Evolutionary conservation across 805 yeast species (phyloP).

Genomic region (Candida vartiovaarae): DNA sequence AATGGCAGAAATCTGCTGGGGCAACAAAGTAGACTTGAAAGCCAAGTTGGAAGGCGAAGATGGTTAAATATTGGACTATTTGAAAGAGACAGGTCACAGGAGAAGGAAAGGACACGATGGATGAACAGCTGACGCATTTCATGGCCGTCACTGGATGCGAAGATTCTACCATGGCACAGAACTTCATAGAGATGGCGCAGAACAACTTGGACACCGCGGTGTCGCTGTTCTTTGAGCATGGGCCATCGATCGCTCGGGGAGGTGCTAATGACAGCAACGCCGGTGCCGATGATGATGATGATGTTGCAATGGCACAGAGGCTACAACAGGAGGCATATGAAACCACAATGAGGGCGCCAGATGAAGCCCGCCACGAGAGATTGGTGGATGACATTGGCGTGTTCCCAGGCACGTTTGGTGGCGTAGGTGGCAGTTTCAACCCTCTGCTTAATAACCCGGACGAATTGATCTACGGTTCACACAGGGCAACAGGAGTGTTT

Average conservation of each 20-base stretch:
- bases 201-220: constrained; percentile 80
- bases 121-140: constrained; percentile 60
- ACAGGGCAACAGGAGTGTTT: constrained; percentile 26
- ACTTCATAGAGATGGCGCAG: constrained; percentile 73
- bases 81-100: no score
- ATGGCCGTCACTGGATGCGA: constrained; percentile 76
- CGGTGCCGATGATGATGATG: constrained; percentile 4
- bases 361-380: constrained; percentile 73
- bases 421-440: constrained; percentile 28
- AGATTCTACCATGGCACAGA: constrained; percentile 61
- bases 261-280: no score
- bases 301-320: constrained; percentile 54
- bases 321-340: constrained; percentile 58
- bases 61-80: no score
- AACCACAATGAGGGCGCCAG: constrained; percentile 51
- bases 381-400: constrained; percentile 44
- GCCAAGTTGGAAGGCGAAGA: no score
- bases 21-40: no score
- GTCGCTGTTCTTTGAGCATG: constrained; percentile 70
- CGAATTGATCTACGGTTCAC: constrained; percentile 26
- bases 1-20: no score
- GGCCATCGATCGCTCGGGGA: constrained; percentile 24
- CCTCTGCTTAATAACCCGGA: constrained; percentile 6
- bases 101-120: constrained; percentile 14
- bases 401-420: constrained; percentile 31